Conservation (phyloP, 2,329 filamentous ascomycete species). For the Cladophialophora exuberans region DNA sequence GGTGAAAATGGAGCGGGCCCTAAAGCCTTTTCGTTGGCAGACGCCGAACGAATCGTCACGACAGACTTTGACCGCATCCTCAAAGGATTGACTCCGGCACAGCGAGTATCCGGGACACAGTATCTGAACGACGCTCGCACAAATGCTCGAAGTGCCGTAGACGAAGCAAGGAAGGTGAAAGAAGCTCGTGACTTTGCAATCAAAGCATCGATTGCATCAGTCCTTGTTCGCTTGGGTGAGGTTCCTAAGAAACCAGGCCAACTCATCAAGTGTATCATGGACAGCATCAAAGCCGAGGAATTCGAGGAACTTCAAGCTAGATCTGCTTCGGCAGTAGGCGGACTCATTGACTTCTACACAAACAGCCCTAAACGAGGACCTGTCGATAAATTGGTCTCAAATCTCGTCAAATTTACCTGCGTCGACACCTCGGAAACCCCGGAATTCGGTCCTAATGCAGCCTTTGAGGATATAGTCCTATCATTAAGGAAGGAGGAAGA, state of each 20-base stretch:
- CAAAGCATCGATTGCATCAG: slow-evolving; percentile 81
- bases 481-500: slow-evolving; percentile 98
- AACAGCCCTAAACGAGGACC: slow-evolving; percentile 77
- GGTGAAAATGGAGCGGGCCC: slow-evolving; percentile 90
- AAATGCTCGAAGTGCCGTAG: slow-evolving; percentile 71
- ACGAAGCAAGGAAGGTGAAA: slow-evolving; percentile 78
- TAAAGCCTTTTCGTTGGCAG: slow-evolving; percentile 83
- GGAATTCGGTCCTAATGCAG: slow-evolving; percentile 83
- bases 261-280: slow-evolving; percentile 97
- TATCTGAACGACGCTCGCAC: slow-evolving; percentile 77
- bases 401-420: slow-evolving; percentile 95
- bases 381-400: slow-evolving; percentile 93
- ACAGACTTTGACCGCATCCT: slow-evolving; percentile 87
- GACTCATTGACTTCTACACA: slow-evolving; percentile 84
- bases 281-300: slow-evolving; percentile 94
- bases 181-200: slow-evolving; percentile 82
- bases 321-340: slow-evolving; percentile 81
- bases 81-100: slow-evolving; percentile 84
- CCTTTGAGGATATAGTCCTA: slow-evolving; percentile 77
- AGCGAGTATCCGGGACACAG: slow-evolving; percentile 80
- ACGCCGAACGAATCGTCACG: slow-evolving; percentile 83
- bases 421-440: slow-evolving; percentile 97
- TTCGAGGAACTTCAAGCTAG: slow-evolving; percentile 85
- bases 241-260: slow-evolving; percentile 91
- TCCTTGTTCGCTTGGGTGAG: slow-evolving; percentile 81